These are phyloP conservation scores for Dichotomocladium elegans DNA, from an alignment of 371 early-diverging fungal genomes.

Conservation along the genomic window DNA sequence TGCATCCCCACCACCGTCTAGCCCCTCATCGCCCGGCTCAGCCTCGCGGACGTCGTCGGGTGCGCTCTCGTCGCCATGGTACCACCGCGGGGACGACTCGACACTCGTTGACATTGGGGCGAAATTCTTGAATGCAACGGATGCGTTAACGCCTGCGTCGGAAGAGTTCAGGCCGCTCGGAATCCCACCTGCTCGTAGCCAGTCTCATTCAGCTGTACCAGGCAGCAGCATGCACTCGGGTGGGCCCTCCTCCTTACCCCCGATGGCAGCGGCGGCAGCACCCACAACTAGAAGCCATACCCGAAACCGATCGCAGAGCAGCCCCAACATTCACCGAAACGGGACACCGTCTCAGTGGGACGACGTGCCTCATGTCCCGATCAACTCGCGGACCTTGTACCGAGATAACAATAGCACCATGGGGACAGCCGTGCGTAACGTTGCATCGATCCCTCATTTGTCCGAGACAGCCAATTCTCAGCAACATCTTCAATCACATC, in stretches of 20 bases:
- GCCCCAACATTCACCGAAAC: slow-evolving; percentile 55
- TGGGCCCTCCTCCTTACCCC: slow-evolving; percentile 36
- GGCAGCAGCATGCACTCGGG: background rate
- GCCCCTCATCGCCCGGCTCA: slow-evolving; percentile 50
- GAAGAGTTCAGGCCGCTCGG: slow-evolving; percentile 6
- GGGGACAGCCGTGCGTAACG: slow-evolving; percentile 19
- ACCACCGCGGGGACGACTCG: slow-evolving; percentile 32
- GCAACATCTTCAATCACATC: background rate
- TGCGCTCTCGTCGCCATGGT: slow-evolving; percentile 16
- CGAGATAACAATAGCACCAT: slow-evolving; percentile 56
- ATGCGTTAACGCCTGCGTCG: slow-evolving; percentile 10
- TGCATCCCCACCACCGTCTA: slow-evolving; percentile 59
- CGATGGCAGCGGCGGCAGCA: too few species aligned
- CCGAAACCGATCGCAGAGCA: slow-evolving; percentile 60
- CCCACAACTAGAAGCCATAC: slow-evolving; percentile 16
- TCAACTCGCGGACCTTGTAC: slow-evolving; percentile 23
- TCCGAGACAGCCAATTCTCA: slow-evolving; percentile 6
- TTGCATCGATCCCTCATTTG: slow-evolving; percentile 24
- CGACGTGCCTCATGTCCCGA: slow-evolving; percentile 18
- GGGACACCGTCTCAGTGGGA: slow-evolving; percentile 11
- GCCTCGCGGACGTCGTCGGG: background rate
- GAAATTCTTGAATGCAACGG: slow-evolving; percentile 30
- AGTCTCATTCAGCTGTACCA: slow-evolving; percentile 33
- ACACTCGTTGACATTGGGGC: slow-evolving; percentile 32
- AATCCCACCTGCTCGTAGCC: slow-evolving; percentile 24